These are phyloP conservation scores for Aspergillus quadricinctus DNA, from an alignment of 2,329 filamentous ascomycete species.

Conservation along the genomic window DNA sequence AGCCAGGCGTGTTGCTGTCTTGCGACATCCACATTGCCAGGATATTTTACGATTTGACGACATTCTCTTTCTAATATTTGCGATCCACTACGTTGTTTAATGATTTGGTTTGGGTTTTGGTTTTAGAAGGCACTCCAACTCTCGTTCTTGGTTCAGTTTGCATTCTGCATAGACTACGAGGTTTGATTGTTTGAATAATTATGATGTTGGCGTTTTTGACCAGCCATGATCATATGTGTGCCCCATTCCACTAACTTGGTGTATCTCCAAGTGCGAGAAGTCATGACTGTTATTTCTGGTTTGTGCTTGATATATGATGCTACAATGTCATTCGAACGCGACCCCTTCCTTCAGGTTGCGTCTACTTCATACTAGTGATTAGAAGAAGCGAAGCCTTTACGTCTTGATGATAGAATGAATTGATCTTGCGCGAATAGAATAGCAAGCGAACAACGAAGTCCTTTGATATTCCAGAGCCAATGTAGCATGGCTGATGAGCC, in stretches of 20 bases:
- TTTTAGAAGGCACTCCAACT: not conserved
- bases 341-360: no score
- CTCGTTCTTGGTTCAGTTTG: not conserved
- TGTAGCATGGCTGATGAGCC: not conserved
- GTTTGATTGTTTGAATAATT: not conserved
- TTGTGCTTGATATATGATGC: not conserved
- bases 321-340: no score
- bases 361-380: not conserved
- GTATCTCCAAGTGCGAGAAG: no score
- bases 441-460: not conserved
- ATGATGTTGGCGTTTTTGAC: not conserved
- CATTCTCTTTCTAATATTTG: not conserved
- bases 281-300: not conserved
- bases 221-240: not conserved
- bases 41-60: not conserved
- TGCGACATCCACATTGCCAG: not conserved
- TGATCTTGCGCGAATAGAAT: not conserved
- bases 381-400: not conserved
- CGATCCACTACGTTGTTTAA: not conserved
- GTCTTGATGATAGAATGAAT: not conserved
- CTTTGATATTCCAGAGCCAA: not conserved
- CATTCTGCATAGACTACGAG: slow-evolving; percentile 2
- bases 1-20: not conserved
- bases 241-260: not conserved
- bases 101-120: not conserved